Base-by-base conservation (phyloP, 257 asterid genomes). In the Solanum etuberosum region DNA sequence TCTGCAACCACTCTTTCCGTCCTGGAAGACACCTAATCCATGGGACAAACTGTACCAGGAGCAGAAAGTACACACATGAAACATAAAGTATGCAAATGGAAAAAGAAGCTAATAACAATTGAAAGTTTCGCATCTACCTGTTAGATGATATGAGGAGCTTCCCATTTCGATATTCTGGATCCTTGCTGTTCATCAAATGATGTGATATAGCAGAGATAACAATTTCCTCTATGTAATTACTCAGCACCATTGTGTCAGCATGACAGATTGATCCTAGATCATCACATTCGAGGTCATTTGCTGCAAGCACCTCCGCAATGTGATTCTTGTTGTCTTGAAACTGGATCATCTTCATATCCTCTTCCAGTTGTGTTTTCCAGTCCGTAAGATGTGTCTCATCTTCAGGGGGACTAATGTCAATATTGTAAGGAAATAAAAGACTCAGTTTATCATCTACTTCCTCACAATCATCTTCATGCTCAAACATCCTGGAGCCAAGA, bases 331-430 rank as follows among this genome's bases (percentile, higher is more conserved):
- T 97, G 84, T 96, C 99, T 90, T 94, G 98, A 87, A 91, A 80
- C 87, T 94, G 97, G 46, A 96, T 93, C 94, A 86, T 93, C 89
- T 91, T 94, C 94, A 94, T 95, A 81, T 96, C 98, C 89, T 94
- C 98, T 87, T 95, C 99, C 88, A 97, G 90, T 86, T 96, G 99
- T 82, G 93, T 92, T 92, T 96, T 95, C 99, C 99, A 97, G 91
- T 90, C 92, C 43, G 86, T 87, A 51, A 94, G 97, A 91, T 90
- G 94, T 85, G 89, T 88, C 87, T 95, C 99, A 78, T 97, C 98
- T 89, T 95, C 96, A 13, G 99, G 99, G 6, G 98, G 94, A 68
- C 94, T 93, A 84, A 97, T 93, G 76, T 93, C 96, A 46, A 97
- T 93, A 84, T 93, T 93, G 93, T 95, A 97, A 77, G 99, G 97